These are phyloP conservation scores for Euphorbia corollata DNA, from an alignment of 441 rosid genomes.

Conservation along the genomic window DNA sequence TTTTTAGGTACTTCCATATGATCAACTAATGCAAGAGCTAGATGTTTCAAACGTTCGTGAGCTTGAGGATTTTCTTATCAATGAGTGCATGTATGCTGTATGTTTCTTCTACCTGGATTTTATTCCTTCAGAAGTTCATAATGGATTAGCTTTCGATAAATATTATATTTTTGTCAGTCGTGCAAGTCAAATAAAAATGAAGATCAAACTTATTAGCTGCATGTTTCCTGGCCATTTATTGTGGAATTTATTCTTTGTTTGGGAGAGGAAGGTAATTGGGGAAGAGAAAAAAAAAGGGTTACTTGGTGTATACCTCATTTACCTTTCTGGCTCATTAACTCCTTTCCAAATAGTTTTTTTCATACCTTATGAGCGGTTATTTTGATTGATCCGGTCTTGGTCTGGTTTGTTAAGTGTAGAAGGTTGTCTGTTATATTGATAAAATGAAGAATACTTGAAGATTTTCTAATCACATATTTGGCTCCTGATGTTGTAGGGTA, in stretches of 20 bases:
- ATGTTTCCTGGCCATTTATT: neutral
- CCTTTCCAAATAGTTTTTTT: neutral
- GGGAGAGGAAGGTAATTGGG: neutral
- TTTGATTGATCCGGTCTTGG: neutral
- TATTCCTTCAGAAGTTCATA: neutral
- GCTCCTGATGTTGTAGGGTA: conserved; percentile 50
- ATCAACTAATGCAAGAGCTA: conserved; percentile 76
- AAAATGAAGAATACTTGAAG: neutral
- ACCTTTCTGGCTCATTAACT: neutral
- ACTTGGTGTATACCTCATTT: neutral
- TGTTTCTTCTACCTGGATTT: conserved; percentile 26
- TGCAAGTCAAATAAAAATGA: conserved; percentile 9
- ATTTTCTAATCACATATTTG: neutral
- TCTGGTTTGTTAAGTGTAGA: neutral
- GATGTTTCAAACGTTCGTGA: conserved; percentile 92
- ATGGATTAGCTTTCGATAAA: neutral
- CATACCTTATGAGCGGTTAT: neutral
- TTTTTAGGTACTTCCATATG: conserved; percentile 73
- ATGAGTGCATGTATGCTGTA: conserved; percentile 97
- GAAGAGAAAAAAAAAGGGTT: neutral
- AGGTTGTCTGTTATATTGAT: neutral
- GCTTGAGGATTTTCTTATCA: conserved; percentile 96
- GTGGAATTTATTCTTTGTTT: conserved; percentile 3
- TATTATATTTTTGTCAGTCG: neutral
- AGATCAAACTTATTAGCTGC: neutral